Evolutionary conservation across 495 filamentous ascomycete genomes (phyloP), one percentile per base, ranked within the genome.

Genomic region (Aspergillus incahuasiensis): DNA sequence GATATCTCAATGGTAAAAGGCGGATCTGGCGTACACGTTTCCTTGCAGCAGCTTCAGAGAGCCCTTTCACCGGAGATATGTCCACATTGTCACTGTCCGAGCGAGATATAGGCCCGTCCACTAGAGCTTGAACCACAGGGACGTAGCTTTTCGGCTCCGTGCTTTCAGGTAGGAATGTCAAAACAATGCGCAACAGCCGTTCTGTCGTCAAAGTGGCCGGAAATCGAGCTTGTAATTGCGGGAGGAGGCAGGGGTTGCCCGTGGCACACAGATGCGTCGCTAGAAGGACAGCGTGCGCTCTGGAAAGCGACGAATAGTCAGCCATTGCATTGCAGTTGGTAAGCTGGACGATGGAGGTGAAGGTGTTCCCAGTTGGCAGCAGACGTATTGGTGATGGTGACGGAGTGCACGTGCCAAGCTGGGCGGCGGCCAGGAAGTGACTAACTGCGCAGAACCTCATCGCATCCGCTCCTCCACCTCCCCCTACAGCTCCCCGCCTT

Each of bases 81-180:
- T 92, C 85, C 24, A 88, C 69, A 1, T 64, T 60, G 22, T 52
- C 57, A 24, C 64, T 66, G 1, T 61, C 48, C 30, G 70, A 58
- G 15, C 51, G 47, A 32, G 65, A 57, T 12, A 74, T 59, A 4
- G 71, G 58, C 18, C 79, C 76, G 12, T 69, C 67, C 7, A 72
- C 74, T 57, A 91, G 68, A 28, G 81, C 72, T 38, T 79, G 68
- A 7, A 92, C 61, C 35, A 88, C 77, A 15, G 74, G 66, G 11
- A 79, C 76, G 65, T 95, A 95, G 35, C 73, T 61, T 20, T 68
- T 75, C 24, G 91, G 87, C 15, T 82, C 81, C 11, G 82, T 72
- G 46, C 80, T 88, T 66, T 94, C 91, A 34, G 92, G 91, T 6
- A 97, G 80, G 60, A 85, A 94, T 50, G 87, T 95, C 55, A 97